These are phyloP conservation scores for Saccharomycopsis guyanensis DNA, from an alignment of 805 yeast genomes.

Conservation along the genomic window DNA sequence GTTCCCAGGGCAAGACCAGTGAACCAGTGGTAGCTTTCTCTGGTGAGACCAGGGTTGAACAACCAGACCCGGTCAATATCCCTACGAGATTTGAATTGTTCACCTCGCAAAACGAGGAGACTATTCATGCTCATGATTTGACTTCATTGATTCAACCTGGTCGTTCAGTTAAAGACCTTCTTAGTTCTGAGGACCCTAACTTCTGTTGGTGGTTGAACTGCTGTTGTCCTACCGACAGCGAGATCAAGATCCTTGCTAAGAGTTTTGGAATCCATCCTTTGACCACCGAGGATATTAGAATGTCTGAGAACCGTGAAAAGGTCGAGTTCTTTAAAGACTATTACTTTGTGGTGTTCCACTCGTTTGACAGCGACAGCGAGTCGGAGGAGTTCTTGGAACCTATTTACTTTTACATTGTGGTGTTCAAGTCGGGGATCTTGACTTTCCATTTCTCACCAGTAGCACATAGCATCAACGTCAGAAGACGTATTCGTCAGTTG, in stretches of 20 bases:
- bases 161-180: slow-evolving; percentile 28
- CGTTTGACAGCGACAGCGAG: slow-evolving; percentile 81
- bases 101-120: slow-evolving; percentile 73
- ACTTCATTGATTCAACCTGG: slow-evolving; percentile 66
- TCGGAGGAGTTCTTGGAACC: slow-evolving; percentile 77
- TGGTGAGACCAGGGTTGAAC: too few relatives aligned
- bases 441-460: slow-evolving; percentile 56
- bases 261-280: slow-evolving; percentile 97
- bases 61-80: not conserved
- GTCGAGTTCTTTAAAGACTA: slow-evolving; percentile 86
- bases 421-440: slow-evolving; percentile 50
- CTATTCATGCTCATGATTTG: slow-evolving; percentile 83
- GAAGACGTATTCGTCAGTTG: slow-evolving; percentile 57
- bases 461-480: slow-evolving; percentile 53
- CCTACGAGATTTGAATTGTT: slow-evolving; percentile 84
- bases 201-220: slow-evolving; percentile 93
- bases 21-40: not conserved
- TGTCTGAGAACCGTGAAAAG: slow-evolving; percentile 96
- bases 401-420: slow-evolving; percentile 53
- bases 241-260: slow-evolving; percentile 85
- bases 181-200: slow-evolving; percentile 32
- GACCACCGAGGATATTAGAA: slow-evolving; percentile 94
- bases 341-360: slow-evolving; percentile 94
- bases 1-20: not conserved
- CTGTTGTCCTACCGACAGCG: slow-evolving; percentile 87